Evolutionary conservation across 129 eudicot genomes (phyloP), one percentile per base, ranked within the genome.

Genomic region (Helianthus tuberosus): DNA sequence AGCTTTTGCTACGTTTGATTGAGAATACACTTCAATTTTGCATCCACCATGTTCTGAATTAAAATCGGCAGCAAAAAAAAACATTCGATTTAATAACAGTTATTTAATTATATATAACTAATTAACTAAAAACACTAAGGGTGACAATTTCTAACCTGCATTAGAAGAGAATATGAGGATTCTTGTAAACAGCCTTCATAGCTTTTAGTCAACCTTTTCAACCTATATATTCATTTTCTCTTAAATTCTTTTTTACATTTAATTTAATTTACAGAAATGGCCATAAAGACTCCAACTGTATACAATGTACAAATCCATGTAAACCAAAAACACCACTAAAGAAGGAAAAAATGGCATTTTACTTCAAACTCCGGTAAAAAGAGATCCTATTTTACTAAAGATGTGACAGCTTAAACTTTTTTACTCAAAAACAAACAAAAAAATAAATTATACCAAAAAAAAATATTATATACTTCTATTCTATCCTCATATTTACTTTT

Each of bases 351-450:
- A 11, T 16, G 12, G 75, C 38, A 70, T 70, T 51, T 53, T 36
- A 35, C 63, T 51, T 52, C 20, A 35, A 70, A 70, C 17, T 70
- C 2, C 16, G 51, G 36, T 70, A 16, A 53, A 53, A 35, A 52
- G 38, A 70, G 16, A 52, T 70, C 39, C 75, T 38, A 63, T 53
- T 53, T 70, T 53, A 63, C 54, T 52, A 53, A 69, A 53, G 75
- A 5, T 17, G 64, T 70, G 38, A 36, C 38, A 36, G 41, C 59
- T 67, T 67, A 10, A 11, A 11, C 5, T 14, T 15, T 17, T 10
- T 66, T n/a, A n/a, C n/a, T n/a, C n/a, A n/a, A n/a, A n/a, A n/a
- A n/a, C n/a, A n/a, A n/a, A 8, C 10, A 11, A 11, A 9, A 15
- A 16, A 4, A 7, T 44, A 41, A 41, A 1, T 6, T 6, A 41